phyloP scores from a whole-genome alignment of 129 eudicot species.

The Tanacetum coccineum region DNA sequence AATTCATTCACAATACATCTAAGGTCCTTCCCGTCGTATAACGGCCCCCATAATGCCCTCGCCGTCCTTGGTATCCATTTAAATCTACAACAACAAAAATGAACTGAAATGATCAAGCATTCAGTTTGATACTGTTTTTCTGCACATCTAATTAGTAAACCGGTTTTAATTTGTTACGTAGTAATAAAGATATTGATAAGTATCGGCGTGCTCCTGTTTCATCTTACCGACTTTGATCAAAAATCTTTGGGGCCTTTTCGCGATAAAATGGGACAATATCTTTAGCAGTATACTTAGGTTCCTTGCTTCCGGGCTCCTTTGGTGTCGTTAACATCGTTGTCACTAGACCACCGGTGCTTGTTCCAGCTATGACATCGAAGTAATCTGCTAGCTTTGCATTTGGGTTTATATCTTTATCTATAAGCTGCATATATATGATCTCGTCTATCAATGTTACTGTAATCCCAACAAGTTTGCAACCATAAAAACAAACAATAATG shows the following conservation, averaged over 20 bases:
- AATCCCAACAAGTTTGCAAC: too few relatives aligned
- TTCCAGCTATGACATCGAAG: background rate
- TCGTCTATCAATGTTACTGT: background rate
- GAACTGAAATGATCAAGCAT: background rate
- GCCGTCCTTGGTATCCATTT: background rate
- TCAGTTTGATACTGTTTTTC: background rate
- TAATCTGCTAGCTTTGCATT: conserved; percentile 1
- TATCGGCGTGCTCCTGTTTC: background rate
- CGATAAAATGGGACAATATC: background rate
- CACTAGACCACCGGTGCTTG: conserved; percentile 2
- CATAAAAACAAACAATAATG: too few relatives aligned
- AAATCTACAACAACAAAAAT: background rate
- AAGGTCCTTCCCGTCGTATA: background rate
- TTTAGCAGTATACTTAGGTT: background rate
- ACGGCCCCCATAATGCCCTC: background rate
- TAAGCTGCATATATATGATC: background rate
- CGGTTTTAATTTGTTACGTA: too few relatives aligned
- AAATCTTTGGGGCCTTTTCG: background rate
- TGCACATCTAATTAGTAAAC: background rate
- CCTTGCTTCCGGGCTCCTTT: background rate
- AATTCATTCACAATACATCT: background rate
- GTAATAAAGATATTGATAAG: too few relatives aligned
- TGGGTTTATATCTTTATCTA: background rate
- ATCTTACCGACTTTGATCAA: background rate
- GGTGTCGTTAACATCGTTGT: background rate